phyloP scores from a whole-genome alignment of 208 protist species.

The Leptomonas pyrrhocoris region DNA sequence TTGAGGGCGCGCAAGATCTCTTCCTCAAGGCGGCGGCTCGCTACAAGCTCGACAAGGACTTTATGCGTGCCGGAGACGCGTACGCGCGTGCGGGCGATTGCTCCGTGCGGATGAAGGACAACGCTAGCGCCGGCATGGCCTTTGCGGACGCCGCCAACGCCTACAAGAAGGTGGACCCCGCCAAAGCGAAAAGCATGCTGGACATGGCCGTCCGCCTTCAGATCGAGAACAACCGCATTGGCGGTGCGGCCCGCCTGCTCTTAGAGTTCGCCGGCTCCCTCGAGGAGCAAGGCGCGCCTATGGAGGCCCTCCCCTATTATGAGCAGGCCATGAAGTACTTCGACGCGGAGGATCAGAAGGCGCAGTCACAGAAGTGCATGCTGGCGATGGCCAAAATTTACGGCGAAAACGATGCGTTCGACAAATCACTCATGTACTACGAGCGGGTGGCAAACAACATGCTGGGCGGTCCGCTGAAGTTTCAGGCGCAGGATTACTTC shows the following conservation, averaged over 20 bases:
- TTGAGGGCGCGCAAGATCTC: conserved; percentile 79
- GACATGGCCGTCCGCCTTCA: conserved; percentile 68
- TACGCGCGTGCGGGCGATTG: conserved; percentile 75
- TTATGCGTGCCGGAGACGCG: conserved; percentile 70
- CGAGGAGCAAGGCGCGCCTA: conserved; percentile 50
- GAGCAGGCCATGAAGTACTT: conserved; percentile 86
- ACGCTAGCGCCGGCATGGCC: conserved; percentile 29
- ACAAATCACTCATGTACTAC: conserved; percentile 81
- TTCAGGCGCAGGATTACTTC: conserved; percentile 89
- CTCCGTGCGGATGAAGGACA: conserved; percentile 67
- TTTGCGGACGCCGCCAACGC: conserved; percentile 67
- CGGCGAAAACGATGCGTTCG: conserved; percentile 77
- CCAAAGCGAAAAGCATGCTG: conserved; percentile 58
- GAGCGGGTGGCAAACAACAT: conserved; percentile 71
- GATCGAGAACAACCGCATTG: conserved; percentile 79
- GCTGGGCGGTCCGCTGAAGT: conserved; percentile 81
- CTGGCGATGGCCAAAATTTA: conserved; percentile 83
- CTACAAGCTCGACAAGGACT: conserved; percentile 85
- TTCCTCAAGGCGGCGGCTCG: conserved; percentile 68
- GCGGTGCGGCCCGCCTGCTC: conserved; percentile 62
- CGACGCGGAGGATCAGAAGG: conserved; percentile 76
- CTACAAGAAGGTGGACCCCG: conserved; percentile 70
- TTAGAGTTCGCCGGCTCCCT: conserved; percentile 76
- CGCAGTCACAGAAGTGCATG: conserved; percentile 78
- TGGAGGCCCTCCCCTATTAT: conserved; percentile 77